Conservation (phyloP, 495 filamentous ascomycete species). For the Xeromyces bisporus region DNA sequence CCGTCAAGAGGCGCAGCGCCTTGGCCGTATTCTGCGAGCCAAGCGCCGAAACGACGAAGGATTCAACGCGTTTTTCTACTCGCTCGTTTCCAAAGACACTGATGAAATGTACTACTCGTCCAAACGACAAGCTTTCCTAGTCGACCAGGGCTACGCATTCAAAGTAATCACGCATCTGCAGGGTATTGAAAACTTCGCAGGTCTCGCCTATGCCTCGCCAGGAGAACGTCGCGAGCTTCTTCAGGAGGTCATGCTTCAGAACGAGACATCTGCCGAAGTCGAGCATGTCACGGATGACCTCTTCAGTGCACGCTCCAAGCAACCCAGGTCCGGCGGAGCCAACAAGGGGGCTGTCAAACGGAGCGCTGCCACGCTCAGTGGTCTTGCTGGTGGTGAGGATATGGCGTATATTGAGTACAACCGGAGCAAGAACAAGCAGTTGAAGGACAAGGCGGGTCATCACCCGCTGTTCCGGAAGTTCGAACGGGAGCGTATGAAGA, state of each 20-base stretch:
- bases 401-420: slow-evolving; percentile 94
- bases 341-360: slow-evolving; percentile 46
- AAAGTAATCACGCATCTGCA: slow-evolving; percentile 96
- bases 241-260: slow-evolving; percentile 81
- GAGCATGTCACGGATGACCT: slow-evolving; percentile 72
- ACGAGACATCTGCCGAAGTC: slow-evolving; percentile 59
- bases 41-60: slow-evolving; percentile 96
- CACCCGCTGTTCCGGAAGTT: slow-evolving; percentile 70
- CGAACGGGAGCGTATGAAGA: slow-evolving; percentile 50
- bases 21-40: slow-evolving; percentile 87
- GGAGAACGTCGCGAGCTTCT: slow-evolving; percentile 77
- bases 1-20: slow-evolving; percentile 87
- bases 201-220: slow-evolving; percentile 63
- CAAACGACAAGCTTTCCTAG: slow-evolving; percentile 92
- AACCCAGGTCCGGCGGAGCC: slow-evolving; percentile 18
- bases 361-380: slow-evolving; percentile 69
- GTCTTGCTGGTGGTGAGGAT: slow-evolving; percentile 75
- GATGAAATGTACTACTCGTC: slow-evolving; percentile 97
- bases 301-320: slow-evolving; percentile 45
- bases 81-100: slow-evolving; percentile 89
- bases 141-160: slow-evolving; percentile 98
- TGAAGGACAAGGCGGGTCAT: slow-evolving; percentile 49
- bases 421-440: slow-evolving; percentile 59
- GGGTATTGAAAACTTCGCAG: slow-evolving; percentile 70
- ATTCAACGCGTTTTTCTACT: slow-evolving; percentile 99